Base-by-base conservation (phyloP, 139 green algal genomes). In the Eudorina sp. region DNA sequence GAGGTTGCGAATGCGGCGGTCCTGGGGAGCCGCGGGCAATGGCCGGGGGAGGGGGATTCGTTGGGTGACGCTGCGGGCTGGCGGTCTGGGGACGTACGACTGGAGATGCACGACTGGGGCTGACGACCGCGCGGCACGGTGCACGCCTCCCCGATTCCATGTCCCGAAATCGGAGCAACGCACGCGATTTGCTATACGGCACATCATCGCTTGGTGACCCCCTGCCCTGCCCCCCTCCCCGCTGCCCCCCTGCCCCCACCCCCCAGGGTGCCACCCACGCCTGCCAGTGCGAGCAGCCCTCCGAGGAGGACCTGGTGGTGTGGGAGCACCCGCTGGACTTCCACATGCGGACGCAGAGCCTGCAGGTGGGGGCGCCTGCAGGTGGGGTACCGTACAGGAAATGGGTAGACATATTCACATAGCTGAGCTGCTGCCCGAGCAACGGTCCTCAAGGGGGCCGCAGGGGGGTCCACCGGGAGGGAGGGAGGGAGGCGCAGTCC, bases 281-380 rank as follows among this genome's bases (percentile, higher is more conserved):
- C 23, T 84, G 45, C 80, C 68, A 14, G 1, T 21, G 36, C 31
- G 31, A 21, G 4, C n/a, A n/a, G n/a, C n/a, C n/a, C n/a, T n/a
- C n/a, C n/a, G 87, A 91, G 74, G 88, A 88, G 36, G 64, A 69
- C 43, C 53, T 87, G 29, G 62, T 91, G 14, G 83, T 84, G n/a
- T 91, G 88, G 88, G 88, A 91, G 82, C 88, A 91, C 62, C 88
- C 88, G 40, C 38, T 91, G 62, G 82, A 91, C 51, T 25, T 91
- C 2, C 82, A 89, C 75, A 38, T 91, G 83, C 66, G 69, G 21
- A 91, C 88, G 25, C 82, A 91, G 75, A 91, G 79, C 74, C 82
- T 91, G 36, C 82, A 91, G 88, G 88, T 87, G 64, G 14, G 81
- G n/a, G n/a, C n/a, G n/a, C n/a, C n/a, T n/a, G n/a, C n/a, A n/a